phyloP scores from a whole-genome alignment of 768 basidiomycete genomes.

The Lentinula raphanica region DNA sequence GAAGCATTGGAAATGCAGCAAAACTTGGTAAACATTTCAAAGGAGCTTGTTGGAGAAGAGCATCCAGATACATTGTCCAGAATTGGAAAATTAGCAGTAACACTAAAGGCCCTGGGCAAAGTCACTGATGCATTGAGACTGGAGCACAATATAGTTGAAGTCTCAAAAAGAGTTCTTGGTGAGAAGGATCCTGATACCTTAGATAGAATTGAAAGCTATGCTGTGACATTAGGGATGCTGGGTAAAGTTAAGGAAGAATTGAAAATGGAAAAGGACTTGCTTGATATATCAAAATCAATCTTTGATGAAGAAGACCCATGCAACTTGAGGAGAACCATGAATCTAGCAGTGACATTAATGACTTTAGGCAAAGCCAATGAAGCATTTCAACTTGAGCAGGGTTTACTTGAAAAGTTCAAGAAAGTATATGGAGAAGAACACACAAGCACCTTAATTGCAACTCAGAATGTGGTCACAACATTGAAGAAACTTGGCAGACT shows the following conservation, averaged over 20 bases:
- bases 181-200: background rate
- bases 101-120: background rate
- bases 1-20: background rate
- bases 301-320: background rate
- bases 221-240: background rate
- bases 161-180: background rate
- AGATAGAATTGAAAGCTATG: background rate
- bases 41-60: no score
- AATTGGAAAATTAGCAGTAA: background rate
- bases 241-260: background rate
- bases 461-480: background rate
- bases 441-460: background rate
- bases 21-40: no score
- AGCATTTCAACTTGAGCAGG: background rate
- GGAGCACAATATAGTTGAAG: background rate
- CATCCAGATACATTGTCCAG: background rate
- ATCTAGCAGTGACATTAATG: background rate
- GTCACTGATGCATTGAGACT: background rate
- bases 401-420: background rate
- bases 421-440: constrained; percentile 4
- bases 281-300: background rate
- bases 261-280: background rate
- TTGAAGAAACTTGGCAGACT: background rate
- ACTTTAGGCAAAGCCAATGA: background rate
- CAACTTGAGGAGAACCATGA: background rate